These are phyloP conservation scores for Sporothrix pallida DNA, from an alignment of 2,329 filamentous ascomycete species.

Conservation along the genomic window DNA sequence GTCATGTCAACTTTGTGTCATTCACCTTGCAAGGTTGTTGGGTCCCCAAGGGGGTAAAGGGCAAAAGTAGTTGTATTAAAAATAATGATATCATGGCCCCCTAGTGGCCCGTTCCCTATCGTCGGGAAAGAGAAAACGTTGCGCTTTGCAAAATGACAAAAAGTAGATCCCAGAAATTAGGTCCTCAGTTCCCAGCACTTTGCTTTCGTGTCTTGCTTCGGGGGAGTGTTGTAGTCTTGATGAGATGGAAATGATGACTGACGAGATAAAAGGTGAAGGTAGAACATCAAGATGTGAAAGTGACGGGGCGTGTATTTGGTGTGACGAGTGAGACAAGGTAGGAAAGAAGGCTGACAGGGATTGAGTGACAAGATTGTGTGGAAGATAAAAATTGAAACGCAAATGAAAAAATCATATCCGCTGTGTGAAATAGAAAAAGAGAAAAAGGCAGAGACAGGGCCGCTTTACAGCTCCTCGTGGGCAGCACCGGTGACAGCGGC, in stretches of 20 bases:
- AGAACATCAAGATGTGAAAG: not conserved
- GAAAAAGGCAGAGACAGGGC: not conserved
- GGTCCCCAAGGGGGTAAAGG: constrained; percentile 13
- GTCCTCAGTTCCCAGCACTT: not conserved
- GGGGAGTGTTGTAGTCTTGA: not conserved
- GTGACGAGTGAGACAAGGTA: not conserved
- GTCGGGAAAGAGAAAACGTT: not conserved
- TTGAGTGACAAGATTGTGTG: not conserved
- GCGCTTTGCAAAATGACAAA: not conserved
- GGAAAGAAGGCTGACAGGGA: not conserved
- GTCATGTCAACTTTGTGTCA: not conserved
- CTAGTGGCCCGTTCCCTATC: not conserved
- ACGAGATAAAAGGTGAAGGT: not conserved
- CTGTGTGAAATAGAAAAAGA: not conserved
- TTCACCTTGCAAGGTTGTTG: constrained; percentile 2
- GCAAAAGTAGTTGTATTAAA: constrained; percentile 19
- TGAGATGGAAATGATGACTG: not conserved
- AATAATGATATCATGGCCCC: constrained; percentile 20
- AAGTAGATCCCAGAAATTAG: constrained; percentile 4
- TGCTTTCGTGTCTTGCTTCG: not conserved
- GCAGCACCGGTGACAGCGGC: constrained; percentile 29
- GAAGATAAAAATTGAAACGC: constrained; percentile 7
- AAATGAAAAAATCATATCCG: not conserved
- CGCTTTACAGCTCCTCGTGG: constrained; percentile 45
- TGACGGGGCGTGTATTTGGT: not conserved